Percentiles rank a stretch among this genome's conserved stretches.
These are phyloP conservation scores for Marasmius tenuissimus DNA, from an alignment of 1,284 basidiomycete genomes.

Conservation along the genomic window DNA sequence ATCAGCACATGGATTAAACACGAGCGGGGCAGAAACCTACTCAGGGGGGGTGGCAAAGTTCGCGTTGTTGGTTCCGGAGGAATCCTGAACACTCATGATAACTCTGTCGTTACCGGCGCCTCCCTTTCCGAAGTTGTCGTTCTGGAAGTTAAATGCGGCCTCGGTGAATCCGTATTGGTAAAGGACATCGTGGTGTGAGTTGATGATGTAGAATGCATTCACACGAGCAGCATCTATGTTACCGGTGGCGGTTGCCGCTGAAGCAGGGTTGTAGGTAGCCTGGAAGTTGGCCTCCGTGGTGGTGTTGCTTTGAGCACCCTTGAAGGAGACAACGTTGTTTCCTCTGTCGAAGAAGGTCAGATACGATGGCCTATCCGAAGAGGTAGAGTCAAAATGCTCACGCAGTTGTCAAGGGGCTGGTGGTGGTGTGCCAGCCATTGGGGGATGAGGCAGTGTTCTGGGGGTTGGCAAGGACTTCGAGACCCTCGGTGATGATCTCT, in stretches of 20 bases:
- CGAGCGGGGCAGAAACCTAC: conserved; percentile 20
- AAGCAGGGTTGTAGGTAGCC: conserved; percentile 31
- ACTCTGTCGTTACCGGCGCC: conserved; percentile 39
- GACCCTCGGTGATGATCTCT: conserved; percentile 30
- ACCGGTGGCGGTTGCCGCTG: conserved; percentile 16
- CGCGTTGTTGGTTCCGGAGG: conserved; percentile 29
- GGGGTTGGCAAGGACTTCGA: conserved; percentile 34
- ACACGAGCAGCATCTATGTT: conserved; percentile 48
- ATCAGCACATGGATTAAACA: not conserved
- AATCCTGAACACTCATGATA: conserved; percentile 36
- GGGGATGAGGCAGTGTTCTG: conserved; percentile 26
- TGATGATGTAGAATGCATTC: conserved; percentile 53
- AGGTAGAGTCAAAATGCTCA: not conserved
- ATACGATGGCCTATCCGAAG: not conserved
- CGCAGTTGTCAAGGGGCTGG: conserved; percentile 19
- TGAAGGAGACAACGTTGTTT: conserved; percentile 37
- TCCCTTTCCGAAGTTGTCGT: conserved; percentile 4
- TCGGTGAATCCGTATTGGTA: conserved; percentile 35
- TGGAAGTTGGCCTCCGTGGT: conserved; percentile 28
- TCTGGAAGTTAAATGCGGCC: conserved; percentile 8
- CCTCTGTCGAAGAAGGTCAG: conserved; percentile 17
- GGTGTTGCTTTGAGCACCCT: conserved; percentile 24
- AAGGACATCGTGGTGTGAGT: conserved; percentile 48
- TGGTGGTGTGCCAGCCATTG: conserved; percentile 17
- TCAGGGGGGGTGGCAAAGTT: conserved; percentile 31